phyloP scores from a whole-genome alignment of 305 asterid species.

The Fraxinus sp. region DNA sequence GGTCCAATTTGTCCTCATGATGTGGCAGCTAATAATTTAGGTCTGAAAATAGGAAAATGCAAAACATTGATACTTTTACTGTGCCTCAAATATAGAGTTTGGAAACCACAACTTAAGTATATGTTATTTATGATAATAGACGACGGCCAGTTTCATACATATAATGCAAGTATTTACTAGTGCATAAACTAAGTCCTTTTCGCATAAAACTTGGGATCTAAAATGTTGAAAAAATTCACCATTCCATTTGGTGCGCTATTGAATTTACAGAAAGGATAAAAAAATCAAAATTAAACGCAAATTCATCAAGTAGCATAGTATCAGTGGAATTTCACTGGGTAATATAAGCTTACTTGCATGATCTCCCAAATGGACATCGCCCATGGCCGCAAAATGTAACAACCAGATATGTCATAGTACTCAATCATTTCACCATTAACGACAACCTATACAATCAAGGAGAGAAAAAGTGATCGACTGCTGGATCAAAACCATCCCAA shows the following conservation, averaged over 20 bases:
- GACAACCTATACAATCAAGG: conserved; percentile 56
- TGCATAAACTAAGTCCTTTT: not conserved
- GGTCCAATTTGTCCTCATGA: not conserved
- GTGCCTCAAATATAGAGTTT: not conserved
- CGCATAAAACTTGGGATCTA: not conserved
- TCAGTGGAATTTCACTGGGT: not conserved
- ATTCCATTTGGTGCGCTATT: not conserved
- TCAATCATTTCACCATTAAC: conserved; percentile 84
- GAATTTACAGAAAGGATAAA: not conserved
- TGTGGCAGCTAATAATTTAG: not conserved
- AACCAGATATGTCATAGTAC: conserved; percentile 93
- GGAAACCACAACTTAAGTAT: not conserved
- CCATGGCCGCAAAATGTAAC: conserved; percentile 96
- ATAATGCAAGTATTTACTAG: not conserved
- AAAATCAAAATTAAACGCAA: not conserved
- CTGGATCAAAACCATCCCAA: not conserved
- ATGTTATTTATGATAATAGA: not conserved
- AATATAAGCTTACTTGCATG: conserved; percentile 63
- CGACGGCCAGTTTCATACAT: not conserved
- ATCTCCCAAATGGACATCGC: conserved; percentile 93
- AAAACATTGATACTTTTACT: not conserved
- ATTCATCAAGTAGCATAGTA: not conserved
- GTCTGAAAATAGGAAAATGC: not conserved
- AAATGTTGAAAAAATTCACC: not conserved
- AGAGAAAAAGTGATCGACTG: not conserved